Conservation (phyloP, 768 basidiomycete genomes). For the Lactarius evosmus region DNA sequence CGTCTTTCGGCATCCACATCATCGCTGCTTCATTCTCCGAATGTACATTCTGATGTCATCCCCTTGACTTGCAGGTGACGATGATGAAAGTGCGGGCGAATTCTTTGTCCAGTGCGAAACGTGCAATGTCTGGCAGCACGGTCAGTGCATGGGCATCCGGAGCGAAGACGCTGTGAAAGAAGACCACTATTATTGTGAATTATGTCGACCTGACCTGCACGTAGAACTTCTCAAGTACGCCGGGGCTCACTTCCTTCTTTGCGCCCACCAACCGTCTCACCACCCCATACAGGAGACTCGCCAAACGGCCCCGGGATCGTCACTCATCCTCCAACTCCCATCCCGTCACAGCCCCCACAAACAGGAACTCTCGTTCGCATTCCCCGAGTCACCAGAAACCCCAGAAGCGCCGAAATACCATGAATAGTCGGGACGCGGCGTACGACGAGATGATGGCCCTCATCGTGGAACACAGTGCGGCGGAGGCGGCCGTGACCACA, state of each 20-base stretch:
- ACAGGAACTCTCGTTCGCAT: constrained; percentile 71
- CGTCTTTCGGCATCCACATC: constrained; percentile 3
- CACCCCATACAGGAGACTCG: constrained; percentile 50
- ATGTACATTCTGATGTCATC: constrained; percentile 31
- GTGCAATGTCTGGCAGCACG: constrained; percentile 98
- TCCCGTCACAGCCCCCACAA: constrained; percentile 31
- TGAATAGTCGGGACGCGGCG: constrained; percentile 95
- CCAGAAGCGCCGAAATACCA: constrained; percentile 90
- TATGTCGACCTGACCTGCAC: constrained; percentile 86
- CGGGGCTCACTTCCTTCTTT: constrained; percentile 20
- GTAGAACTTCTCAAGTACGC: constrained; percentile 75
- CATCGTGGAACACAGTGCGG: constrained; percentile 65
- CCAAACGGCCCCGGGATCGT: constrained; percentile 62
- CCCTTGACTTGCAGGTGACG: constrained; percentile 45
- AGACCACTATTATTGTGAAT: constrained; percentile 91
- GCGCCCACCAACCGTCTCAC: constrained; percentile 26
- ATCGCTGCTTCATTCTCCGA: constrained; percentile 14
- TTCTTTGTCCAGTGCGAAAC: constrained; percentile 98
- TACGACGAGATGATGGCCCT: constrained; percentile 74
- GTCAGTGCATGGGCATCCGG: constrained; percentile 91
- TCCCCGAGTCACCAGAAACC: constrained; percentile 62
- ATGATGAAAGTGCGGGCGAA: constrained; percentile 80
- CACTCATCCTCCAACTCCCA: constrained; percentile 48
- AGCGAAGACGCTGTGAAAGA: constrained; percentile 67
- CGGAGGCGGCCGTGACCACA: constrained; percentile 68